These are phyloP conservation scores for Colletotrichum falcatum DNA, from an alignment of 2,329 filamentous ascomycete species.

Conservation along the genomic window DNA sequence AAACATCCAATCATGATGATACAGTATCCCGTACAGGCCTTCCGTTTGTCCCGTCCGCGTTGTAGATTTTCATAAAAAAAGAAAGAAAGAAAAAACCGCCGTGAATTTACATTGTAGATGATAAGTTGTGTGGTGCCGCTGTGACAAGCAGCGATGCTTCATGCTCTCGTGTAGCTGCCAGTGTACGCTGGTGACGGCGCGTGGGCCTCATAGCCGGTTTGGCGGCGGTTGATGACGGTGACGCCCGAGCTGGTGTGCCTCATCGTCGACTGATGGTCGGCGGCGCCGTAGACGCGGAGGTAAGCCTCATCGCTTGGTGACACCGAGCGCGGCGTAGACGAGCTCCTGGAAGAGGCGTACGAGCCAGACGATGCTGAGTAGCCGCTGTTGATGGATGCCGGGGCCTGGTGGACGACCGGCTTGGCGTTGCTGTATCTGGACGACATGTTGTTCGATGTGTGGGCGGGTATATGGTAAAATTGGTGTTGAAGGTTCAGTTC, in stretches of 20 bases:
- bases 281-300: slow-evolving; percentile 50
- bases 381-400: slow-evolving; percentile 46
- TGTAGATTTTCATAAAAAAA: background rate
- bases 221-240: slow-evolving; percentile 51
- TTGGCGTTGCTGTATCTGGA: slow-evolving; percentile 42
- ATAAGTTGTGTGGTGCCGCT: background rate
- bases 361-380: slow-evolving; percentile 45
- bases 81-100: background rate
- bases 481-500: background rate
- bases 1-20: slow-evolving; percentile 8
- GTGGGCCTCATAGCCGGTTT: slow-evolving; percentile 46
- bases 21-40: slow-evolving; percentile 23
- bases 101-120: slow-evolving; percentile 1
- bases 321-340: slow-evolving; percentile 27
- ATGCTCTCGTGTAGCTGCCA: slow-evolving; percentile 41
- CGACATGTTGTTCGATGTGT: slow-evolving; percentile 37
- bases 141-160: background rate
- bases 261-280: slow-evolving; percentile 45
- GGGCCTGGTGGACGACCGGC: slow-evolving; percentile 51
- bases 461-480: background rate
- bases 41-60: background rate
- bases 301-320: slow-evolving; percentile 37
- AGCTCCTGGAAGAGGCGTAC: slow-evolving; percentile 32
- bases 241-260: slow-evolving; percentile 46
- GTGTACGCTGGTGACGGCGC: slow-evolving; percentile 48